Conservation (phyloP, 768 basidiomycete genomes). For the Boletus rubroflammeus region DNA sequence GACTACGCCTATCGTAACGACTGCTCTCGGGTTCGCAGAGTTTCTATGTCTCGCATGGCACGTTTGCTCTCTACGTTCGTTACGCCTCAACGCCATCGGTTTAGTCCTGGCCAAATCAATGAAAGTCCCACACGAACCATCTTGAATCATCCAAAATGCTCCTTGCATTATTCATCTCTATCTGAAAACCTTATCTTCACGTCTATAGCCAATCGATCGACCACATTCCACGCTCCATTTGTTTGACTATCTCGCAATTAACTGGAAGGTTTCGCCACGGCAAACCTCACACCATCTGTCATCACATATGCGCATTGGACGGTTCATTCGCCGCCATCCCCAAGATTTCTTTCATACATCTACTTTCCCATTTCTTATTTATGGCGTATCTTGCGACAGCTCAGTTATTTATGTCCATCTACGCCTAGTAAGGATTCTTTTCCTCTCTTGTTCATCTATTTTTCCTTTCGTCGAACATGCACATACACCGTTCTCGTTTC, state of each 20-base stretch:
- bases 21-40: slow-evolving; percentile 8
- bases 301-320: slow-evolving; percentile 30
- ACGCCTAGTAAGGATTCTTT: slow-evolving; percentile 17
- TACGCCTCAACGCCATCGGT: slow-evolving; percentile 15
- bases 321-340: slow-evolving; percentile 24
- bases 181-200: slow-evolving; percentile 20
- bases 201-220: slow-evolving; percentile 20
- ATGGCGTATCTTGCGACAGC: slow-evolving; percentile 29
- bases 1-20: slow-evolving; percentile 12
- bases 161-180: slow-evolving; percentile 18
- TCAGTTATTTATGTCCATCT: slow-evolving; percentile 31
- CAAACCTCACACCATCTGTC: slow-evolving; percentile 23
- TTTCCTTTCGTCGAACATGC: not conserved
- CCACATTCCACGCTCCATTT: slow-evolving; percentile 31
- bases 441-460: not conserved
- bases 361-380: slow-evolving; percentile 22
- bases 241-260: slow-evolving; percentile 26
- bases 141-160: slow-evolving; percentile 13
- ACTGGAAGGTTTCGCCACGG: slow-evolving; percentile 6
- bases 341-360: slow-evolving; percentile 15
- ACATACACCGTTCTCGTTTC: slow-evolving; percentile 5
- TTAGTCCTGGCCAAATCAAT: slow-evolving; percentile 10
- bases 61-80: slow-evolving; percentile 12
- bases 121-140: slow-evolving; percentile 8
- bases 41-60: slow-evolving; percentile 12